Base-by-base conservation (phyloP, 192 early-diverging fungal species). In the Geosiphon pyriformis region DNA sequence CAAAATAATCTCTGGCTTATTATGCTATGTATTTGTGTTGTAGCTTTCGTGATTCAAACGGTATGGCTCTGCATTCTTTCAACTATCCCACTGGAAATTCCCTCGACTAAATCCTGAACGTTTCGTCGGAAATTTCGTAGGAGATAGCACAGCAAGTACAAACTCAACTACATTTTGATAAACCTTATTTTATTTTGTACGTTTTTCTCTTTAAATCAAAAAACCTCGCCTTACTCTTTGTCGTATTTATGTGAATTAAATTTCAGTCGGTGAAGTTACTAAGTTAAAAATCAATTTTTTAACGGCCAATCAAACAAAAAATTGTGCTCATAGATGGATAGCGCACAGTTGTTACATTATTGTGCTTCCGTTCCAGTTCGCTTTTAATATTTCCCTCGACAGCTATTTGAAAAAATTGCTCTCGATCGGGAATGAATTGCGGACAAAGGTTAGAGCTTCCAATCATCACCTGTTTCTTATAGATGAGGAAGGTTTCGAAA, bases 161-260 rank as follows among this genome's bases (percentile, higher is more conserved):
- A 50, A 77, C 72, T 37, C 76, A 72, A 1, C 78, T 75, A 49
- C 73, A 79, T 15, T 87, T 75, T 27, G 72, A 74, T 3, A 87
- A 87, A 64, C 85, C 85, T n/a, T 84, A 83, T 66, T 82, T 87
- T 64, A 77, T 87, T 42, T 64, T 87, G 64, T 83, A 80, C 60
- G 76, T 80, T 27, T 37, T 65, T 0, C 49, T 52, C 27, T 59
- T 74, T 4, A 71, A 65, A 59, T 71, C 57, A 71, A 56, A 62
- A 25, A 62, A 67, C 15, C 35, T 68, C 3, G 53, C 72, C 15
- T 71, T 34, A 29, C 27, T 11, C 72, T 34, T 60, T 70, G 23
- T 61, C 27, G 0, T 48, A 53, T 11, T 25, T 67, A 11, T 67
- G 61, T 12, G 22, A 34, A 29, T 47, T 50, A 11, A 62, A 65